Percentiles rank a stretch among this genome's conserved stretches.
phyloP scores from a whole-genome alignment of 179 eudicot genomes.

The Beta macrorhiza region DNA sequence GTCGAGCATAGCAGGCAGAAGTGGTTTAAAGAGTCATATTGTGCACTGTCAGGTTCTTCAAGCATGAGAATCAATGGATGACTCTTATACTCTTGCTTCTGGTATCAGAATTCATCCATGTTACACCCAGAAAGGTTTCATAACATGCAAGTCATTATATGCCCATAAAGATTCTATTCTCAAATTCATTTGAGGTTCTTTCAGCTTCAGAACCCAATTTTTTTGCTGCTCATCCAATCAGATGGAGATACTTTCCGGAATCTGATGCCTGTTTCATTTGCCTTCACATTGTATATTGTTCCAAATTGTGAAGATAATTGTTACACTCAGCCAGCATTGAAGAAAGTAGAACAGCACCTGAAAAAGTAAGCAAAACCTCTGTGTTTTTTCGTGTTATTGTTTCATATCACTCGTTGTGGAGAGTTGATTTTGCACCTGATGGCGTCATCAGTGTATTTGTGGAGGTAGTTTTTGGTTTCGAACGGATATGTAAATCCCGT shows the following conservation, averaged over 20 bases:
- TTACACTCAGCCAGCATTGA: conserved; percentile 4
- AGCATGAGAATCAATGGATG: conserved; percentile 39
- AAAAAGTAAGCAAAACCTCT: conserved; percentile 19
- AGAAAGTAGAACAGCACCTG: conserved; percentile 11
- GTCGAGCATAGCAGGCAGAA: conserved; percentile 90
- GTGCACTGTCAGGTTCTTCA: conserved; percentile 95
- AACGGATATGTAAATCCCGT: conserved; percentile 17
- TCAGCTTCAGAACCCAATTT: conserved; percentile 6
- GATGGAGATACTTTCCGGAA: not conserved
- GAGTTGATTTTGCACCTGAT: conserved; percentile 18
- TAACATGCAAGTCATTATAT: conserved; percentile 1
- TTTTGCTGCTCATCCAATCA: conserved; percentile 7
- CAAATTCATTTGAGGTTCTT: conserved; percentile 19
- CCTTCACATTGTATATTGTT: conserved; percentile 17
- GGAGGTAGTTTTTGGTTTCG: not conserved
- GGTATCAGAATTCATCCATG: conserved; percentile 8
- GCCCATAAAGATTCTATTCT: not conserved
- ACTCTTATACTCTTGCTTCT: conserved; percentile 15
- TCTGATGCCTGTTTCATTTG: not conserved
- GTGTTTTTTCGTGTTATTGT: conserved; percentile 1
- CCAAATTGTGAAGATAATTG: conserved; percentile 12
- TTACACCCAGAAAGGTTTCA: not conserved
- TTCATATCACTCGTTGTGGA: conserved; percentile 1
- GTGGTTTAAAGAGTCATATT: conserved; percentile 80
- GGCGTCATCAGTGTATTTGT: conserved; percentile 8